Evolutionary conservation across 768 basidiomycete genomes (phyloP), one percentile per base, ranked within the genome.

Genomic region (Mycena latifolia): DNA sequence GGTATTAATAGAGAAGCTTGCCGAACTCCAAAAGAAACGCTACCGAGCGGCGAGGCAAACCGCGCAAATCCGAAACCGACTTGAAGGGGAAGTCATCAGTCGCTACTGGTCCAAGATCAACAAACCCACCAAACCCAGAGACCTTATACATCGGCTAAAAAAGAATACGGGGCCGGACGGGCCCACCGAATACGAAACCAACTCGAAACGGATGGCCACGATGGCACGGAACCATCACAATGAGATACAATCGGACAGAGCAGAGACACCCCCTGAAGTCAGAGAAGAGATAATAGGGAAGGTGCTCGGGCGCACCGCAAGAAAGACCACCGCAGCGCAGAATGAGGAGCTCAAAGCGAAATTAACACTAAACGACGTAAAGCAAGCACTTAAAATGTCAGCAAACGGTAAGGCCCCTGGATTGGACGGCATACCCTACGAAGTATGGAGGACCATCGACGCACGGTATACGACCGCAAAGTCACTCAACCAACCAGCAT

Each of bases 371-470:
- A 37, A 39, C 5, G 53, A 55, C 17, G 35, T 55, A 7, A 5
- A 6, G 3, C 3, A 25, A 22, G 53, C 37, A 5, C 53, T 55
- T 4, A 18, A 17, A 7, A 3, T 22, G 14, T 55, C 53, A 6
- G 11, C 37, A 15, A 55, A 55, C 35, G 10, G 7, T 24, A 55
- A 39, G 15, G 53, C 53, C 7, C 53, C 53, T 1, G 53, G 53
- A 17, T 37, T 55, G 24, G 37, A 55, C 18, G 53, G 37, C 15
- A 55, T 55, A 5, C 10, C 9, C 1, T 55, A 55, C 24, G 53
- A 55, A 18, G 9, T 55, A 5, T 55, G 53, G 35, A 55, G 41
- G 22, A 55, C 35, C 22, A n/a, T 55, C 5, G 28, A 55, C 15
- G 37, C 10, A 18, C n/a, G 53, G 17, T 41, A 12, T 14, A 5